phyloP scores from a whole-genome alignment of 257 asterid species.

The Osmanthus fragrans region DNA sequence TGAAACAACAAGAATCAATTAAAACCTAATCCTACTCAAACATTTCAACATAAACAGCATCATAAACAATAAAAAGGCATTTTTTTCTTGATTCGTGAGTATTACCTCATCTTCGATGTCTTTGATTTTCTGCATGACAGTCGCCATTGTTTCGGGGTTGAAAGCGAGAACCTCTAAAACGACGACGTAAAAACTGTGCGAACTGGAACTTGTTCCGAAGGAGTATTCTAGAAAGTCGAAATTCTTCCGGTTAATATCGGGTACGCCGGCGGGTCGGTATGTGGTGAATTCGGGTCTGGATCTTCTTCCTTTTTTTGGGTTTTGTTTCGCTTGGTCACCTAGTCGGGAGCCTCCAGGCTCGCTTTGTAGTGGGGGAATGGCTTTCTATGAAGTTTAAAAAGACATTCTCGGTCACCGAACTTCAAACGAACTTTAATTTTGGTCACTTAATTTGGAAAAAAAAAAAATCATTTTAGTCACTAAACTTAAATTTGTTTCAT shows the following conservation, averaged over 20 bases:
- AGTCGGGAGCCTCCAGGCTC: neutral
- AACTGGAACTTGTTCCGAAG: neutral
- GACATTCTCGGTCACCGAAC: neutral
- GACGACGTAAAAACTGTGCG: constrained; percentile 29
- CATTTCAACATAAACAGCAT: neutral
- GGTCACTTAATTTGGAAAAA: neutral
- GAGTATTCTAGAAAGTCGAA: neutral
- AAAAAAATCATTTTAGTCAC: neutral
- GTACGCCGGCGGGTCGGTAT: neutral
- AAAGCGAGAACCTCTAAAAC: constrained; percentile 8
- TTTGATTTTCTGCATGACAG: constrained; percentile 97
- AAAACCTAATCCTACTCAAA: neutral
- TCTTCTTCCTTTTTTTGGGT: too few relatives aligned
- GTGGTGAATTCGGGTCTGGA: too few relatives aligned
- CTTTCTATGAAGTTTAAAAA: neutral
- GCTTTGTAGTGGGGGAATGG: neutral
- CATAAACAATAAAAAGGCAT: neutral
- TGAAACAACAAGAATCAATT: neutral
- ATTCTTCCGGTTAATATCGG: neutral
- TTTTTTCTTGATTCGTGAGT: neutral
- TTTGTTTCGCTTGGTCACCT: neutral
- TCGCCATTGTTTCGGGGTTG: constrained; percentile 59
- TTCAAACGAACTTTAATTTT: neutral
- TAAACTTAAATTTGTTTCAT: neutral
- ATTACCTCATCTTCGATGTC: constrained; percentile 98